Evolutionary conservation across 495 filamentous ascomycete genomes (phyloP), one percentile per base, ranked within the genome.

Genomic region (Neurospora tetrasperma): DNA sequence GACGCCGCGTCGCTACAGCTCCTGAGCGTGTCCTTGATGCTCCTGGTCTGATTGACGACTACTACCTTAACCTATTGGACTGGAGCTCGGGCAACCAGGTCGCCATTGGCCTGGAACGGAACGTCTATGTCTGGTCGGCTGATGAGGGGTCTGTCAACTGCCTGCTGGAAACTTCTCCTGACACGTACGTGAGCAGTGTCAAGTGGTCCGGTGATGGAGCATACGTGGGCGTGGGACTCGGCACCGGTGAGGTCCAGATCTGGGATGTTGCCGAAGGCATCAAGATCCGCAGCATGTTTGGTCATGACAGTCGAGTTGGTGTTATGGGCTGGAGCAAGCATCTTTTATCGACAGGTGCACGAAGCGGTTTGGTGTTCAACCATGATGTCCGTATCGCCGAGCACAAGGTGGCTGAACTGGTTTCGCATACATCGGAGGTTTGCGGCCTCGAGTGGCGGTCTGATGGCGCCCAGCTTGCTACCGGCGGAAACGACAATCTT

Each of bases 281-380:
- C 76, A 98, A 98, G 87, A 90, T 98, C 44, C 94, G 96, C 78
- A 97, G 93, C 85, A 99, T 99, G 96, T 91, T 92, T 79, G 96
- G 95, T 70, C 96, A 99, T 78, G 96, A 98, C 75, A 92, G 94
- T 38, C 96, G 96, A 46, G 96, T 99, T 72, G 93, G 94, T 76
- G 94, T 97, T 69, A 97, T 97, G 93, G 94, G 94, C 75, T 99
- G 96, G 96, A 96, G 91, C 85, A 97, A 98, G 86, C 96, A 98
- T 81, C 91, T 95, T 70, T 87, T 99, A 68, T 97, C 96, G 16
- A 98, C 95, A 35, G 96, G 96, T 74, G 92, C 96, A 42, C 91
- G 96, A 76, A 95, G 91, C 76, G 96, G 96, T 31, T 89, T 97
- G n/a, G 94, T 98, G 74, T 98, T 90, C 89, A 98, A 98, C 88